Base-by-base conservation (phyloP, 1,139 yeast species). In the Suhomyces bribrorum region DNA sequence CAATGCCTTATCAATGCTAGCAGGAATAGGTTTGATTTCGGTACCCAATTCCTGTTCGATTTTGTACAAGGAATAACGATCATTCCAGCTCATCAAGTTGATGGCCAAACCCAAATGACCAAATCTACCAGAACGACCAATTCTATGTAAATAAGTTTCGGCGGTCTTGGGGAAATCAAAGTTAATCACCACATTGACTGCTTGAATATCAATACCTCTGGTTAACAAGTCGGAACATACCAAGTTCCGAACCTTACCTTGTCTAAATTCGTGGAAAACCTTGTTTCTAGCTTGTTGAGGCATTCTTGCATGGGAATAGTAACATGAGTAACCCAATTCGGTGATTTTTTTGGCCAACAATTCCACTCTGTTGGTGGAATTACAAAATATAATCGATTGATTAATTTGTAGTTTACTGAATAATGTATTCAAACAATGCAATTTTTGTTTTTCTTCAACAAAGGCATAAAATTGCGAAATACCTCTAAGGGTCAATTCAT, bases 171-270 rank as follows among this genome's bases (percentile, higher is more conserved):
- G 98, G 82, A 92, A 92, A 66, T 92, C 98, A 64, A 92, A 94
- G 68, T 92, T 92, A 56, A 92, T 87, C 40, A 92, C 98, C 34
- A 92, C 98, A 59, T 94, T 94, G 49, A 92, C 99, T 9, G 97
- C 97, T 66, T 94, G 98, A 54, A 92, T 92, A 75, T 92, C 99
- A 55, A 92, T 92, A 80, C 98, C 98, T 77, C 98, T 87, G 26
- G 98, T 92, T 53, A 94, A 78, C 50, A 92, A 76, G 70, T 94
- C 98, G 0, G 97, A 87, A 68, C 98, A 92, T 27, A 92, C 98
- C 57, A 92, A 77, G 58, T 94, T 92, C 71, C 98, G 86, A 57
- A 94, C 96, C 62, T 88, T 90, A 38, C 98, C 98, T 65, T 89
- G 96, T 75, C 98, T 86, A 66, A 92, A 94, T 62, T 92, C 98